Evolutionary conservation across 23 red algal genomes (phyloP).

Genomic region (Rhodosorus marinus): DNA sequence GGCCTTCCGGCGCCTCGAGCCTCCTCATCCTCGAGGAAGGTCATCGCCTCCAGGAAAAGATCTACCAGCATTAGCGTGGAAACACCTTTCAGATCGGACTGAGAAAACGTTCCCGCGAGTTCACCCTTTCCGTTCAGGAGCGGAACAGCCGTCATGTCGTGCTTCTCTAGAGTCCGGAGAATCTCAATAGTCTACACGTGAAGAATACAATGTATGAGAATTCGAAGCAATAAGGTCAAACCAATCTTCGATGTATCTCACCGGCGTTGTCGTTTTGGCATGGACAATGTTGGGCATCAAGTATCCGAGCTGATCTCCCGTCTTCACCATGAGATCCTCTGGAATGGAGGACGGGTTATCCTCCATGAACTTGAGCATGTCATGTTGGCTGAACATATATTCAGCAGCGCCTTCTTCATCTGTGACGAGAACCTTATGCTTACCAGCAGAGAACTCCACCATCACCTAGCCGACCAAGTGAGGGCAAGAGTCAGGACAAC

Average conservation of each 20-base stretch:
- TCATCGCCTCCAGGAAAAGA: not conserved
- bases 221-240: no score
- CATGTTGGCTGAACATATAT: not conserved
- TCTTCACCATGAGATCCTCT: not conserved
- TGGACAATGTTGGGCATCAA: not conserved
- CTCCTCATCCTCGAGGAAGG: not conserved
- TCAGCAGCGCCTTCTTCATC: not conserved
- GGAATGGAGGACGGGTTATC: not conserved
- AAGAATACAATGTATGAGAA: no score
- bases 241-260: no score
- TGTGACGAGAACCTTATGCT: not conserved
- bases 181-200: no score
- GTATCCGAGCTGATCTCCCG: not conserved
- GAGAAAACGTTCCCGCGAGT: not conserved
- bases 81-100: not conserved
- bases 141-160: not conserved
- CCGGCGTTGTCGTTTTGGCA: not conserved
- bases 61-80: not conserved
- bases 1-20: not conserved
- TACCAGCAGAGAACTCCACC: no score
- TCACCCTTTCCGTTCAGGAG: not conserved
- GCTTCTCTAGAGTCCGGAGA: not conserved
- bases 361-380: not conserved
- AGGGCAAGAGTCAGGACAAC: no score
- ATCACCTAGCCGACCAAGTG: no score